These are phyloP conservation scores for Saccharomyces hybrid DNA, from an alignment of 1,139 yeast genomes.

Conservation along the genomic window DNA sequence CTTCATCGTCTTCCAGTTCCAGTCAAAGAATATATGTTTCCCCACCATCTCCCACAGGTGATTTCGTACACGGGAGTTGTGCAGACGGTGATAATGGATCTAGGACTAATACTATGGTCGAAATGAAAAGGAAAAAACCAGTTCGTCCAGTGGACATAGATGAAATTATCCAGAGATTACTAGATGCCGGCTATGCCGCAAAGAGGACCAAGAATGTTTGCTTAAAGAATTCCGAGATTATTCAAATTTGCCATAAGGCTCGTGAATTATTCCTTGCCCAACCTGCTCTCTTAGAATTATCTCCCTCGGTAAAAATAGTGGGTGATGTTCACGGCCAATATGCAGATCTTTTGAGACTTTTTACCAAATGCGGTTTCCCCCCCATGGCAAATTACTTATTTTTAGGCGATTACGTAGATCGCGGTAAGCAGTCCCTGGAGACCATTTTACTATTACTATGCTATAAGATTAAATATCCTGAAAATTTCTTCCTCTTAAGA, in stretches of 20 bases:
- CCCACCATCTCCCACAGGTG: neutral
- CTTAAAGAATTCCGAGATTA: constrained; percentile 73
- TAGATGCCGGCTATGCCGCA: constrained; percentile 92
- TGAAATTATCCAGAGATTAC: constrained; percentile 69
- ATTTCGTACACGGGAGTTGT: neutral
- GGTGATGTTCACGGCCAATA: constrained; percentile 95
- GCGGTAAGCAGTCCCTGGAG: constrained; percentile 86
- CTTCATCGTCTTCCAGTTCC: neutral
- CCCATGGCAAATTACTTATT: constrained; percentile 81
- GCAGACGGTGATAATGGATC: neutral
- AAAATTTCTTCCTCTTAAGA: constrained; percentile 75
- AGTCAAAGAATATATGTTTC: neutral
- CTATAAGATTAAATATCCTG: constrained; percentile 88
- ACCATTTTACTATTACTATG: constrained; percentile 72
- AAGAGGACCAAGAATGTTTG: constrained; percentile 80
- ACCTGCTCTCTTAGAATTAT: constrained; percentile 73
- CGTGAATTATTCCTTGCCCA: constrained; percentile 76
- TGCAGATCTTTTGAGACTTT: constrained; percentile 74
- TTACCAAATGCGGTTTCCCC: constrained; percentile 93
- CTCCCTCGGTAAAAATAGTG: constrained; percentile 88
- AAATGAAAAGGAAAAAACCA: constrained; percentile 12
- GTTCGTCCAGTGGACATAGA: constrained; percentile 55
- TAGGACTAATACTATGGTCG: constrained; percentile 4
- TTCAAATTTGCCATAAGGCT: constrained; percentile 70
- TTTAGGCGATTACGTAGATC: constrained; percentile 85